Conservation (phyloP, 1,139 yeast genomes). For the Blastobotrys illinoisensis region DNA sequence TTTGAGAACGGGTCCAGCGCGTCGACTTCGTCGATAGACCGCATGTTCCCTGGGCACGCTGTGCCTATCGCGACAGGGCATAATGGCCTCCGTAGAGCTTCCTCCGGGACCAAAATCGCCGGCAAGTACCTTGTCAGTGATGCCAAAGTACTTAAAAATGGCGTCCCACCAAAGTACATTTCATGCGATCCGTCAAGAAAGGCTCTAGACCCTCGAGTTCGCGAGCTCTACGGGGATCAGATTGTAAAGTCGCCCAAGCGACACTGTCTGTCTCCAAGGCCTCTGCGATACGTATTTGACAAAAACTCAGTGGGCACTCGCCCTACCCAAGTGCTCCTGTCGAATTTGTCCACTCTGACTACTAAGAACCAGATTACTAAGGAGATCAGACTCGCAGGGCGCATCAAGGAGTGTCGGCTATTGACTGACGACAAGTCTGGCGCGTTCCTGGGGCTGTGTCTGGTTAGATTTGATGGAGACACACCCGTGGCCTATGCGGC, state of each 20-base stretch:
- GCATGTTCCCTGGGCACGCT: not conserved
- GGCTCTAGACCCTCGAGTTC: not conserved
- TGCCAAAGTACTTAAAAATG: not conserved
- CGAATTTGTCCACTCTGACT: slow-evolving; percentile 53
- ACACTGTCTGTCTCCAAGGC: not conserved
- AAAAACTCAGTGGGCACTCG: slow-evolving; percentile 75
- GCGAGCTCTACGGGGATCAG: not conserved
- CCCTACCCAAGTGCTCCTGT: slow-evolving; percentile 59
- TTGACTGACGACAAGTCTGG: slow-evolving; percentile 72
- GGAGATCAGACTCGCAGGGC: slow-evolving; percentile 62
- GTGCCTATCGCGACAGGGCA: not conserved
- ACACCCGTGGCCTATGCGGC: slow-evolving; percentile 46
- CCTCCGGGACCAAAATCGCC: not conserved
- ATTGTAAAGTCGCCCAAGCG: not conserved
- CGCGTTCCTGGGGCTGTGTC: slow-evolving; percentile 72
- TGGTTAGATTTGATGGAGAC: slow-evolving; percentile 55
- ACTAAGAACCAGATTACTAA: slow-evolving; percentile 43
- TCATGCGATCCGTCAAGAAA: not conserved
- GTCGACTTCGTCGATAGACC: not conserved
- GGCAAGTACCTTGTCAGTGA: not conserved
- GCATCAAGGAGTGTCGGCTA: slow-evolving; percentile 49
- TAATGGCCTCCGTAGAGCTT: not conserved
- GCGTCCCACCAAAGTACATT: not conserved
- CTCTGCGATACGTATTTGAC: slow-evolving; percentile 36
- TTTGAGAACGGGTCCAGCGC: not conserved